Conservation (phyloP, 2,329 filamentous ascomycete genomes). For the Pseudocercospora fuligena region DNA sequence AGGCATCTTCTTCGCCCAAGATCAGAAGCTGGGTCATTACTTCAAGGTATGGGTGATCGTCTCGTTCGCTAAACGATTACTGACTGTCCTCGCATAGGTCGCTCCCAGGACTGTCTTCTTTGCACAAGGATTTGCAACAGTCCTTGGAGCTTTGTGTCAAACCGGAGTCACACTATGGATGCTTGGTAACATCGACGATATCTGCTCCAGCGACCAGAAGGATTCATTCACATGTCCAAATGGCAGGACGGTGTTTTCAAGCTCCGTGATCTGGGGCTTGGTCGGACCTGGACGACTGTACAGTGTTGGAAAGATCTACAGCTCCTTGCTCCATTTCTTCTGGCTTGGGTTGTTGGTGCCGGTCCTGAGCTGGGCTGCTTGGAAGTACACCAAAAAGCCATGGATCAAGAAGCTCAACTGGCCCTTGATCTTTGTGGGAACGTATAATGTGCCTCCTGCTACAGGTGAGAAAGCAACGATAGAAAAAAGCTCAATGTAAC, state of each 20-base stretch:
- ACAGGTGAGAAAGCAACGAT: constrained; percentile 45
- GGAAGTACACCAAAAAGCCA: constrained; percentile 43
- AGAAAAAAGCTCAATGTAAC: background rate
- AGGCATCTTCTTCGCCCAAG: constrained; percentile 39
- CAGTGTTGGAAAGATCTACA: constrained; percentile 54
- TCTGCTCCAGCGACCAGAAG: constrained; percentile 49
- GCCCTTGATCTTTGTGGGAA: constrained; percentile 76
- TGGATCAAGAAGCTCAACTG: constrained; percentile 35
- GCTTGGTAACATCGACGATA: constrained; percentile 47
- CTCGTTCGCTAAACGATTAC: background rate
- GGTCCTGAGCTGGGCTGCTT: constrained; percentile 48
- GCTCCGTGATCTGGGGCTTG: constrained; percentile 48
- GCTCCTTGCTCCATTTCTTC: constrained; percentile 56
- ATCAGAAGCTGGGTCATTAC: constrained; percentile 47
- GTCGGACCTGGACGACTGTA: constrained; percentile 57
- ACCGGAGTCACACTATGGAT: constrained; percentile 55
- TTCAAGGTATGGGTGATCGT: constrained; percentile 31
- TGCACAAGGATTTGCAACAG: constrained; percentile 50
- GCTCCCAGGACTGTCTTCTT: constrained; percentile 52
- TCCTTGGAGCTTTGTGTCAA: constrained; percentile 50
- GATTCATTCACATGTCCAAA: constrained; percentile 56
- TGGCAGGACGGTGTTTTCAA: constrained; percentile 51
- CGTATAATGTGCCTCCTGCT: constrained; percentile 69
- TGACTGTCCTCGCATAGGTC: constrained; percentile 23
- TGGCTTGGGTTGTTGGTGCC: constrained; percentile 55